Conservation (phyloP, 106 monocot genomes). For the Posidonia australis region DNA sequence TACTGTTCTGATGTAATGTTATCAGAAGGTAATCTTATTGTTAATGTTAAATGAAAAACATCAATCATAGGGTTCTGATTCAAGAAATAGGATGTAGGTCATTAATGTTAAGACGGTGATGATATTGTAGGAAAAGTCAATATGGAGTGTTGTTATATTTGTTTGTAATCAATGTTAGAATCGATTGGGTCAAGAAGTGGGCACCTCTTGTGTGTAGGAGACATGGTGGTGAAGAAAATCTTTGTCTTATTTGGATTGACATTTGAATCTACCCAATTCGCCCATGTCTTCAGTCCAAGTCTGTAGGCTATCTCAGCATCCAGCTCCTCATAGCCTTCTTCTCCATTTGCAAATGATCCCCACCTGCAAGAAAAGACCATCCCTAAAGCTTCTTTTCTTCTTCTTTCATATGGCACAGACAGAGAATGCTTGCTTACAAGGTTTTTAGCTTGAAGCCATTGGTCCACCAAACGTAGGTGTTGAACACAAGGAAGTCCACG, state of each 20-base stretch:
- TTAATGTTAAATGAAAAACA: too few species aligned
- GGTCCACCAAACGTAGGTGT: constrained; percentile 92
- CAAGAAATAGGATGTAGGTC: too few species aligned
- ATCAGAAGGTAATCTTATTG: too few species aligned
- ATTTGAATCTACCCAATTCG: constrained; percentile 68
- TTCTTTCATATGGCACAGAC: not conserved
- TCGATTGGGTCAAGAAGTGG: not conserved
- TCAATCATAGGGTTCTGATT: too few species aligned
- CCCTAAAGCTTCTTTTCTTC: not conserved
- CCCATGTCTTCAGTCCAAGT: constrained; percentile 47
- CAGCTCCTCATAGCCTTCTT: constrained; percentile 9
- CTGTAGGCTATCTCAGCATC: constrained; percentile 30
- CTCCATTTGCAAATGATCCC: not conserved
- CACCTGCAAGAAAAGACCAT: constrained; percentile 2
- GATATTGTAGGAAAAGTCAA: too few species aligned
- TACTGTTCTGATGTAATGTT: too few species aligned
- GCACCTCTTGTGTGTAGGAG: constrained; percentile 61
- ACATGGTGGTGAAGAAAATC: constrained; percentile 71
- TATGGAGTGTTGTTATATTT: too few species aligned
- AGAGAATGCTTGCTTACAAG: not conserved
- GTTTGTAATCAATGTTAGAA: not conserved
- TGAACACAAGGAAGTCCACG: constrained; percentile 62
- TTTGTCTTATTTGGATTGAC: constrained; percentile 32
- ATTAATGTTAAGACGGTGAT: too few species aligned
- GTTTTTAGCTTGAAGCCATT: constrained; percentile 12